These are phyloP conservation scores for Xylaria sp. DNA, from an alignment of 2,329 filamentous ascomycete species.

Conservation along the genomic window DNA sequence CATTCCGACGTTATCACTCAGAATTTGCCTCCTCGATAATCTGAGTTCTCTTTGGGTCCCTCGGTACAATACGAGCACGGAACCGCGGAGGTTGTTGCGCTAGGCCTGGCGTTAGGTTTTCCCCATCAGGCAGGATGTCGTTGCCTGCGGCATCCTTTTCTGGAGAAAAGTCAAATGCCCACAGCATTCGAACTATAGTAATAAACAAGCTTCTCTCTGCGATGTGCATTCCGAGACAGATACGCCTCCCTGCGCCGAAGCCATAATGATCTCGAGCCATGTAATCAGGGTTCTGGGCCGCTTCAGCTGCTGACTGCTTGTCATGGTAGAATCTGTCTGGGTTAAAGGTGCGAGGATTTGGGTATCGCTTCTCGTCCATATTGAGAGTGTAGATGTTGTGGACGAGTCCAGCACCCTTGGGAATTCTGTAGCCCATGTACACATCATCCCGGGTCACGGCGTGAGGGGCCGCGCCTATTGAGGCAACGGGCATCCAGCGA, in stretches of 20 bases:
- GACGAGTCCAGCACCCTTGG: slow-evolving; percentile 57
- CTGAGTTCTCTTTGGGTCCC: background rate
- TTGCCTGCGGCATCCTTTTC: background rate
- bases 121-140: background rate
- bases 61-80: background rate
- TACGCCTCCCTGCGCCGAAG: background rate
- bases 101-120: background rate
- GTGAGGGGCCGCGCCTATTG: slow-evolving; percentile 54
- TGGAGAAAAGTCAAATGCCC: background rate
- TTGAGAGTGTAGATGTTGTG: slow-evolving; percentile 56
- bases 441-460: slow-evolving; percentile 56
- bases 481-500: slow-evolving; percentile 58
- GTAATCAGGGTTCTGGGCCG: background rate
- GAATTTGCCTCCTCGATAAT: background rate
- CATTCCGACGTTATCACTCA: background rate
- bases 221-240: background rate
- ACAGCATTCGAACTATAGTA: background rate
- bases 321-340: background rate
- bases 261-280: background rate
- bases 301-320: background rate
- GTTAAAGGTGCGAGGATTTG: background rate
- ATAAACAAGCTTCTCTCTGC: background rate
- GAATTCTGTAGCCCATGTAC: slow-evolving; percentile 56
- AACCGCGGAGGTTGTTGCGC: background rate
- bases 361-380: slow-evolving; percentile 1